Conservation (phyloP, 208 protist species). For the Wallacemonas sp. region DNA sequence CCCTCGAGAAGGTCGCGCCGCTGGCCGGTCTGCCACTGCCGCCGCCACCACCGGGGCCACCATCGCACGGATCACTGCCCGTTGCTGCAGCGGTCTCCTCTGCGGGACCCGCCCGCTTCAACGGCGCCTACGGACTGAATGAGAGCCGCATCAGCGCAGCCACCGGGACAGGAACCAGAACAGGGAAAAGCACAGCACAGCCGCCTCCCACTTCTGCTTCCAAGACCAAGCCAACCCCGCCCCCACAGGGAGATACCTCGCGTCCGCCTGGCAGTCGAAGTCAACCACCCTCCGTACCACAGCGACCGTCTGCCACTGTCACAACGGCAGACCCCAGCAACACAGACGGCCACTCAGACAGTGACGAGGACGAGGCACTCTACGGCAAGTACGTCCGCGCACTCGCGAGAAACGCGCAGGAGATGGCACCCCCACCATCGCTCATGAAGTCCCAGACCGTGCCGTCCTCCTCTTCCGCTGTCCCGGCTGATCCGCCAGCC, state of each 20-base stretch:
- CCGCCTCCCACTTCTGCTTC: neutral
- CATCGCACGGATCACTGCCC: neutral
- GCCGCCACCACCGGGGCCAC: neutral
- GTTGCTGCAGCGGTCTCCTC: conserved; percentile 1
- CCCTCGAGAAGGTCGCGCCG: conserved; percentile 44
- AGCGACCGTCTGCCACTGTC: too few species aligned
- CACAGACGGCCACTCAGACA: neutral
- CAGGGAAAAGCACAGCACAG: too few species aligned
- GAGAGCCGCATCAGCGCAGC: conserved; percentile 28
- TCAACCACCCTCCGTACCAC: too few species aligned
- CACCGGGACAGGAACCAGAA: too few species aligned
- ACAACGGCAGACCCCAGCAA: too few species aligned
- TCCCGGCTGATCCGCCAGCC: too few species aligned
- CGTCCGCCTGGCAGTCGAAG: too few species aligned
- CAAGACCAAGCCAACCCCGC: neutral
- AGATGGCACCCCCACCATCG: neutral
- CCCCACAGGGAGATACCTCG: too few species aligned
- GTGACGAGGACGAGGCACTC: conserved; percentile 8
- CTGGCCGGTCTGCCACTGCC: conserved; percentile 27
- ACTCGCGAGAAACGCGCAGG: neutral
- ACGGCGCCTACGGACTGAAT: conserved; percentile 21
- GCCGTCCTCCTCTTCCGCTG: too few species aligned
- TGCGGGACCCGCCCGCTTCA: neutral
- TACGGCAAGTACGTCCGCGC: conserved; percentile 25
- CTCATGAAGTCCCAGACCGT: neutral